Base-by-base conservation (phyloP, 2,329 filamentous ascomycete genomes). In the Neopestalotiopsis sp. region DNA sequence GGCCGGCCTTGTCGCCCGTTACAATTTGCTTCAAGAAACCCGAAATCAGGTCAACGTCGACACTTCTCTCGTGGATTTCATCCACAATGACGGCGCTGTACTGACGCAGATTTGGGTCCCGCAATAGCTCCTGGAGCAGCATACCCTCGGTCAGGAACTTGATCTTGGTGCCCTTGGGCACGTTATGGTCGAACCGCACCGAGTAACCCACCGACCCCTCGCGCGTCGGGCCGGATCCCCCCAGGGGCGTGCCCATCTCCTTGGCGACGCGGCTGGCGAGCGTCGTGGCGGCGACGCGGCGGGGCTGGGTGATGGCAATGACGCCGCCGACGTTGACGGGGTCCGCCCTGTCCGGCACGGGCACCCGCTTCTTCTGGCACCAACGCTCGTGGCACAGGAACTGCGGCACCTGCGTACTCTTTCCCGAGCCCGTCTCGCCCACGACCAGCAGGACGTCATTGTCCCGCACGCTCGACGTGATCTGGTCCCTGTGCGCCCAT, bases 111-210 rank as follows among this genome's bases (percentile, higher is more conserved):
- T 91, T 86, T 1, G 94, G 93, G 79, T 99, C 96, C 66, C 92
- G 88, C 70, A 99, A 81, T 80, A 99, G 91, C 80, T 99, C 97
- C 79, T 98, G 95, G 14, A 99, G 85, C 65, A 99, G 85, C 91
- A 97, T 98, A 75, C 96, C 96, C 80, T 99, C 97, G 0, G 96
- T 99, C 71, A 99, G 83, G 75, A 94, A 99, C 77, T 98, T 98
- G 81, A 99, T 92, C 75, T 88, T 91, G 4, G 94, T 93, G n/a
- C 90, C 91, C 24, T 89, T 89, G n/a, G 94, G 93, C 0, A 93
- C 89, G 13, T 92, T 91, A 70, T 95, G 93, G 74, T 99, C 96
- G 76, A 99, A 99, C 68, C 96, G 92, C 42, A 99, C 95, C 4
- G 94, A 95, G 78, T 98, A 99, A 56, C 96, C 96, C 12, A 99